A percentile compares a stretch with the other conserved stretches of the same genome.
Evolutionary conservation across 768 basidiomycete genomes (phyloP).

Genomic region (Mycena sanguinolenta): DNA sequence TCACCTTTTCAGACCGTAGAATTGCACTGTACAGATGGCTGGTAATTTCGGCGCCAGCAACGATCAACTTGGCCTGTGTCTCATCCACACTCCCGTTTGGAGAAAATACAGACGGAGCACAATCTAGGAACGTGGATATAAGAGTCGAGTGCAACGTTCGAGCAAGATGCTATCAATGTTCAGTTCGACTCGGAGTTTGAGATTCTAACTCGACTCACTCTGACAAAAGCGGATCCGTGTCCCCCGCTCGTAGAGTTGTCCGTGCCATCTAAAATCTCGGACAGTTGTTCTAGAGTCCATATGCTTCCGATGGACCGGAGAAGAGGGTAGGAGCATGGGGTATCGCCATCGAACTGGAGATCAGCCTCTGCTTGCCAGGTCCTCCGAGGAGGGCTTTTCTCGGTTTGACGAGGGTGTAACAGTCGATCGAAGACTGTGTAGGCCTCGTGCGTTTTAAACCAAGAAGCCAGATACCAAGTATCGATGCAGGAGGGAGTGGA

Average conservation of each 20-base stretch:
- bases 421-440: conserved; percentile 67
- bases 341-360: conserved; percentile 51
- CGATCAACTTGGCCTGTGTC: conserved; percentile 70
- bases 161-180: conserved; percentile 69
- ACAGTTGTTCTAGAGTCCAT: conserved; percentile 53
- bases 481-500: conserved; percentile 47
- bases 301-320: conserved; percentile 37
- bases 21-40: conserved; percentile 72
- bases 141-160: conserved; percentile 83
- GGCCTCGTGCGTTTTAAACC: conserved; percentile 66
- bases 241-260: conserved; percentile 23
- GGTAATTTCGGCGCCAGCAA: conserved; percentile 69
- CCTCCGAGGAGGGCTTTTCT: conserved; percentile 13
- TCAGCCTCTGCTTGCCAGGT: conserved; percentile 54
- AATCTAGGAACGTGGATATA: conserved; percentile 88
- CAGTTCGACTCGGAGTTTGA: conserved; percentile 6
- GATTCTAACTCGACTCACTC: conserved; percentile 17
- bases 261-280: conserved; percentile 33
- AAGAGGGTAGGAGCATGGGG: conserved; percentile 46
- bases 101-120: conserved; percentile 85
- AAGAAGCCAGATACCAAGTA: conserved; percentile 75
- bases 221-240: conserved; percentile 21
- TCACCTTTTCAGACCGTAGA: conserved; percentile 59
- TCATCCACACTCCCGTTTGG: conserved; percentile 71
- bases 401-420: conserved; percentile 48